Base-by-base conservation (phyloP, 2,329 filamentous ascomycete species). In the Pseudogymnoascus sp. region DNA sequence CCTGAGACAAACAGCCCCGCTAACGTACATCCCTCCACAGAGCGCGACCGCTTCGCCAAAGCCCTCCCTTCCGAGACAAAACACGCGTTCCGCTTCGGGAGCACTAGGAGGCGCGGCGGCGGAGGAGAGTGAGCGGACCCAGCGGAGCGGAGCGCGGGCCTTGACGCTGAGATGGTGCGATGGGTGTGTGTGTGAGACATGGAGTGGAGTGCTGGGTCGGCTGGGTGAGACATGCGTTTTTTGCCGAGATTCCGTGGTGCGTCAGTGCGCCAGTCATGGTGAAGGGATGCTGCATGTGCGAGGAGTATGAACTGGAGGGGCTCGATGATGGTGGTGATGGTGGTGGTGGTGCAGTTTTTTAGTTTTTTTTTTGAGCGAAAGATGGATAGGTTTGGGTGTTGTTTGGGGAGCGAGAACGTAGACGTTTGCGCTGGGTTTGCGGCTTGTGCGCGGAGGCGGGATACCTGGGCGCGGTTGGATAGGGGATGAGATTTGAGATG, bases 1-100 rank as follows among this genome's bases (percentile, higher is more conserved):
- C 16, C 47, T 54, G 28, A 54, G 47, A 32, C 28, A 22, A 22
- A 54, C 43, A 7, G 7, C 41, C 41, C 47, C 32, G 18, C 57
- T 58, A 37, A 39, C 57, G 12, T 4, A 58, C 3, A n/a, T 3
- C 3, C 8, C 22, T 2, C n/a, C 20, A 58, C 30, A 58, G 57
- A 58, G 57, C 32, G 57, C 32, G 32, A 58, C 18, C 57, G 57
- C 57, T 58, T 58, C 35, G 57, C 57, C 32, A 58, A 58, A 58
- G 32, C 32, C 32, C 32, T 58, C 32, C 57, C 57, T 25, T 58
- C 57, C 35, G 57, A 58, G 57, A 58, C 32, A 18, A 58, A 37
- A 35, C 32, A 39, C 32, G 35, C 20, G 57, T 37, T 39, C 32
- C 57, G 57, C 57, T 58, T 58, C 35, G 57, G 57, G 14, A 58